Base-by-base conservation (phyloP, 148 eudicot genomes). In the Rhododendron vialii region DNA sequence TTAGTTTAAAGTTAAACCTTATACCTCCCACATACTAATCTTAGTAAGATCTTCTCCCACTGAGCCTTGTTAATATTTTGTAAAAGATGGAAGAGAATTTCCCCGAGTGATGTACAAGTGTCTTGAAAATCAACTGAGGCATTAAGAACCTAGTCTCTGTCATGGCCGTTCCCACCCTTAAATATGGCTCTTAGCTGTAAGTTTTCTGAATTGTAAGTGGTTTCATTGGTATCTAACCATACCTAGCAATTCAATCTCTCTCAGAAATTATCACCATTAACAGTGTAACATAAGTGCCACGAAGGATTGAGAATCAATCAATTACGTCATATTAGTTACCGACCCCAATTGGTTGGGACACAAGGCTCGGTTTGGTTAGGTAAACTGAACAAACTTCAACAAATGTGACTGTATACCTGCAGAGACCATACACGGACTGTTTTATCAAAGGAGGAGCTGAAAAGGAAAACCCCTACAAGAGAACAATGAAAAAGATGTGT, bases 391-490 rank as follows among this genome's bases (percentile, higher is more conserved):
- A 81, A 69, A 83, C 18, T 18, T 33, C 22, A 22, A 84, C 75
- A 43, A 61, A 59, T 57, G 80, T 51, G 36, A 69, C 84, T 84
- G 76, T 85, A 41, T 94, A 96, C 99, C 96, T 96, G 92, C 87
- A 96, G 90, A 63, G 97, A 95, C 99, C 99, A 96, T 53, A 94
- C 92, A 47, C 88, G 89, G 88, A 96, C 90, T 61, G 94, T 90
- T 90, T 94, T 96, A 90, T 96, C 98, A 83, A 90, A 91, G 61
- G 98, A 96, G 75, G 98, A 92, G 93, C 99, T 94, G 90, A 96
- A 96, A 80, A 96, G 94, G 89, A 88, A 95, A 74, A 91, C 96
- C 41, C 96, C 98, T 95, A 89, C 92, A 91, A 91, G 81, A 89
- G 78, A 88, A 84, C 53, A 81, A 82, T 7, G 3, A 36, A 81